A percentile compares a stretch with the other conserved stretches of the same genome.
These are phyloP conservation scores for Colletotrichum noveboracense DNA, from an alignment of 2,329 filamentous ascomycete genomes.

Conservation along the genomic window DNA sequence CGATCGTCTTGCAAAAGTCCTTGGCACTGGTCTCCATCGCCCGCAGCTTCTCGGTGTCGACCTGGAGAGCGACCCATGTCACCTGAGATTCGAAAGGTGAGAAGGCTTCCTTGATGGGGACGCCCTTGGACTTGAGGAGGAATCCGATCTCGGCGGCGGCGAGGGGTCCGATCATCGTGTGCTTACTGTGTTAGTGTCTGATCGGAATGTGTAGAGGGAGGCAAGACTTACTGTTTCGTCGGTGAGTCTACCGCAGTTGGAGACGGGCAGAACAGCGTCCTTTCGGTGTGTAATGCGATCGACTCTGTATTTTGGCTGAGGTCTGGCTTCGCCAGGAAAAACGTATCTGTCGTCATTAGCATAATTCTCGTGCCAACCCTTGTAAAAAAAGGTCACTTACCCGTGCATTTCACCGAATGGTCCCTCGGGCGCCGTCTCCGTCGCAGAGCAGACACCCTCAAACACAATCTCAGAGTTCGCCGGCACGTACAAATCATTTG, in stretches of 20 bases:
- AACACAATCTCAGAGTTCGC: constrained; percentile 56
- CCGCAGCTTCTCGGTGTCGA: constrained; percentile 61
- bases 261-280: constrained; percentile 53
- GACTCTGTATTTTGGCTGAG: constrained; percentile 45
- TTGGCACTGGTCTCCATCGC: constrained; percentile 54
- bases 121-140: constrained; percentile 35
- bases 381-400: not conserved
- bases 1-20: constrained; percentile 44
- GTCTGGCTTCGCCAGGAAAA: not conserved
- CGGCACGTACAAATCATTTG: constrained; percentile 51
- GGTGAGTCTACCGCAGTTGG: constrained; percentile 46
- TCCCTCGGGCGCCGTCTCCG: constrained; percentile 47
- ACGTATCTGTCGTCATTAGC: constrained; percentile 33
- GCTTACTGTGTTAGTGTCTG: not conserved
- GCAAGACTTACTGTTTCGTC: constrained; percentile 42
- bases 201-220: rapidly evolving
- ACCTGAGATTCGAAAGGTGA: constrained; percentile 51
- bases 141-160: constrained; percentile 47
- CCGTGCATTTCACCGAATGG: constrained; percentile 51
- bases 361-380: rapidly evolving
- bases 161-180: constrained; percentile 44
- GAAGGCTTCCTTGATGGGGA: constrained; percentile 50
- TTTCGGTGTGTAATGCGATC: constrained; percentile 52
- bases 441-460: constrained; percentile 51
- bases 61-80: constrained; percentile 56